Base-by-base conservation (phyloP, 2,329 filamentous ascomycete genomes). In the Canariomyces notabilis region DNA sequence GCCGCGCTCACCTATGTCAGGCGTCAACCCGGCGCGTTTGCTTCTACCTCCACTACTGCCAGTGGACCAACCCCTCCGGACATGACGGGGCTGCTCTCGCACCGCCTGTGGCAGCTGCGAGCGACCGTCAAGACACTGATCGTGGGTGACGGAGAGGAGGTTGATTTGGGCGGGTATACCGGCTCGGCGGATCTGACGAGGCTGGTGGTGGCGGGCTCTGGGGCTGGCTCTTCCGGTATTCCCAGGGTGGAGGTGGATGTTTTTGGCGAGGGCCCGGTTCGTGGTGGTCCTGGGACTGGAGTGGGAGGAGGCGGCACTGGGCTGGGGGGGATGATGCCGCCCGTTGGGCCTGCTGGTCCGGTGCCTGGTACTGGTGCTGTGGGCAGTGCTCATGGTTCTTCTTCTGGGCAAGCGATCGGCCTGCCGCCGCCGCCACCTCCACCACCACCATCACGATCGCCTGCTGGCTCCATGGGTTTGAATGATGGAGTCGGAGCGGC, bases 171-270 rank as follows among this genome's bases (percentile, higher is more conserved):
- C 9, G 43, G 46, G 34, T 66, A 60, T 42, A 9, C 4, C 4
- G 42, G 39, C 6, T 56, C 58, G 9, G 63, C 64, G 32, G 61
- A 65, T 49, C 35, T 67, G 21, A 50, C 55, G 1, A 44, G 51
- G 38, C 42, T 65, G 36, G 59, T 66, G 32, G 48, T 38, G 2
- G 49, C 52, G 9, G 16, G 20, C 15, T n/a, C 18, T 14, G 14
- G 21, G 3, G 9, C 16, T 14, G 14, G 22, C 5, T 6, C 7
- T 11, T 23, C 18, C 34, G 46, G 31, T 15, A 12, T 49, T 32
- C 37, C 42, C 23, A 44, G 37, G 46, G 49, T 52, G 34, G 50
- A 49, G 44, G 44, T 52, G 11, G 50, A 52, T 21, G 49, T 49
- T 29, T 44, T 31, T 8, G 19, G 9, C 26, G 9, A 12, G 9